Evolutionary conservation across 2,329 filamentous ascomycete species (phyloP), one percentile per base, ranked within the genome.

Genomic region (Ascosphaera apis): DNA sequence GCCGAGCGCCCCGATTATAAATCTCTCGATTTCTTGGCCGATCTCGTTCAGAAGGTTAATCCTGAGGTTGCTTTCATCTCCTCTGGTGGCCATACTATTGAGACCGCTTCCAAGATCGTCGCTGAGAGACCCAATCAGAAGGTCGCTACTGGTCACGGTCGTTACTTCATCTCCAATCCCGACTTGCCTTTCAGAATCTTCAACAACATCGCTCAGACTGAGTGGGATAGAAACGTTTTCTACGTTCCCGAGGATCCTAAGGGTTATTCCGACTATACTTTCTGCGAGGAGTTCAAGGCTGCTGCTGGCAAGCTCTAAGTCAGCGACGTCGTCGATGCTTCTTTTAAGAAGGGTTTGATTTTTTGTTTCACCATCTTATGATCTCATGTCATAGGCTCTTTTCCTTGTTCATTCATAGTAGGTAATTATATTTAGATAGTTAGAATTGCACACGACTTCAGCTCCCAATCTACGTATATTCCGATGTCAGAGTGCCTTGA

Each of bases 41-140:
- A 60, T 39, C 48, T 55, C 6, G 69, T 59, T 58, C 49, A 48
- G 23, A 53, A 52, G 21, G 49, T 49, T 5, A 55, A 52, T 6
- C 64, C 66, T 28, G 25, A 28, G 9, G 25, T 28, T 13, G 25
- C 25, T 0, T 43, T 72, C 19, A 42, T 72, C 3, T 44, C 69
- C n/a, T 60, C 61, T 1, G 63, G 64, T 33, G 62, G 60, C 1
- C 65, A 57, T 44, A 53, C 49, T 19, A 41, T 53, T 0, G 54
- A 55, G 1, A 50, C 48, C 12, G 60, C 62, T 1, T 45, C 51
- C 27, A 49, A 52, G 31, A 52, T 55, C 0, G 55, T 50, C 1
- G 54, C 55, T 39, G 35, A 34, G 4, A 44, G 46, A 21, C 53
- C 53, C 28, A 44, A 45, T 38, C 46, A 48, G 15, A 39, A 48